Conservation (phyloP, 495 filamentous ascomycete genomes). For the Hypoxylon cercidicola region DNA sequence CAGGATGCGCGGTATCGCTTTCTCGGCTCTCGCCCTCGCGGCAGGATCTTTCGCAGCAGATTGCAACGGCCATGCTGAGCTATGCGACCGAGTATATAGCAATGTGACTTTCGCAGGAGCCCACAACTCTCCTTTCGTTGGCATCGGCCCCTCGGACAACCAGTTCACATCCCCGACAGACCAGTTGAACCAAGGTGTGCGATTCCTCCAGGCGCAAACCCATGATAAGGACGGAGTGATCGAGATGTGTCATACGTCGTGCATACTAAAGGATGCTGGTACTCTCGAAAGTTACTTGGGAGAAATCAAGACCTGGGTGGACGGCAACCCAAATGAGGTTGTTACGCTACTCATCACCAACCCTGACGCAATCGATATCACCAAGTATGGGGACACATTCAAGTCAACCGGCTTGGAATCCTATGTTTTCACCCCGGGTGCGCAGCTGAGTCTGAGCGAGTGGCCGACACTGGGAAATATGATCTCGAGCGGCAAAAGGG, state of each 20-base stretch:
- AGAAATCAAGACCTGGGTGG: slow-evolving; percentile 72
- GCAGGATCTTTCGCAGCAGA: slow-evolving; percentile 47
- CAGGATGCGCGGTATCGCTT: slow-evolving; percentile 32
- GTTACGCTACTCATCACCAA: slow-evolving; percentile 85
- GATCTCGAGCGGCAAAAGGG: slow-evolving; percentile 64
- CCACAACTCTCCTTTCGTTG: slow-evolving; percentile 83
- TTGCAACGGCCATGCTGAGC: slow-evolving; percentile 80
- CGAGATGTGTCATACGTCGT: slow-evolving; percentile 72
- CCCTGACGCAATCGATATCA: slow-evolving; percentile 68
- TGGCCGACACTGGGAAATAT: slow-evolving; percentile 81
- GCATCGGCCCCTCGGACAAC: slow-evolving; percentile 70
- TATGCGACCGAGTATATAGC: slow-evolving; percentile 77
- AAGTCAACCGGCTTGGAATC: slow-evolving; percentile 67
- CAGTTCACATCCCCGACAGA: slow-evolving; percentile 70
- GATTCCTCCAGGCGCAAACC: slow-evolving; percentile 83
- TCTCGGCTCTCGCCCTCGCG: slow-evolving; percentile 37
- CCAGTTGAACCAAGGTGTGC: slow-evolving; percentile 82
- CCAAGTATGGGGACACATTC: slow-evolving; percentile 68
- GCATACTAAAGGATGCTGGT: slow-evolving; percentile 75
- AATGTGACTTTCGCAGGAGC: slow-evolving; percentile 81
- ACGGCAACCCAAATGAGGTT: slow-evolving; percentile 78
- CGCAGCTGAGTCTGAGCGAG: slow-evolving; percentile 69
- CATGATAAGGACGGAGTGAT: slow-evolving; percentile 64
- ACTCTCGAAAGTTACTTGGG: slow-evolving; percentile 71
- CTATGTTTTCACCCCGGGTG: slow-evolving; percentile 71